Conservation (phyloP, 1,284 basidiomycete genomes). For the Leccinum subrobustum region DNA sequence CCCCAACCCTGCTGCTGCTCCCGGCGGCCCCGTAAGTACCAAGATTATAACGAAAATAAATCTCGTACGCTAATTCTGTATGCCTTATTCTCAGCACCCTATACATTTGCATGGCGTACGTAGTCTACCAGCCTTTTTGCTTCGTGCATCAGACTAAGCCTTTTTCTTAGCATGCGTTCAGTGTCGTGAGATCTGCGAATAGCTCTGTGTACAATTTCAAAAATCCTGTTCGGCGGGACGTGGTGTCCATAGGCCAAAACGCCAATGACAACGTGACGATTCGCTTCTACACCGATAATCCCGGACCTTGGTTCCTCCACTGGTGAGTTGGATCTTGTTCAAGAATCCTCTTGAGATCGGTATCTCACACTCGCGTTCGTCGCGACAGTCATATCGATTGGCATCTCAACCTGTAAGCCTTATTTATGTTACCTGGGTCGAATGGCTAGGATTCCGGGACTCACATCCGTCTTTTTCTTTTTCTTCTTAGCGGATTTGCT, state of each 20-base stretch:
- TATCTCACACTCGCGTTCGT: not conserved
- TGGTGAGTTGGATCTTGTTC: constrained; percentile 32
- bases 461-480: constrained; percentile 4
- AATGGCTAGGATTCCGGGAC: not conserved
- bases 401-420: constrained; percentile 36
- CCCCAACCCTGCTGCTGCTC: constrained; percentile 19
- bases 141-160: not conserved
- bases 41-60: not conserved
- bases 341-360: not conserved
- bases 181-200: constrained; percentile 24
- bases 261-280: constrained; percentile 40
- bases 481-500: constrained; percentile 32
- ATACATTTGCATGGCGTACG: constrained; percentile 38
- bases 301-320: constrained; percentile 50
- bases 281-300: constrained; percentile 46
- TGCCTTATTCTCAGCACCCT: constrained; percentile 25
- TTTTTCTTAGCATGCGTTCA: constrained; percentile 24
- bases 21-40: constrained; percentile 36
- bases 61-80: constrained; percentile 5
- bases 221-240: constrained; percentile 31
- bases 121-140: not conserved
- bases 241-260: constrained; percentile 19
- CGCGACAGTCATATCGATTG: constrained; percentile 38
- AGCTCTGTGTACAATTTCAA: constrained; percentile 22
- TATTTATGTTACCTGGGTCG: not conserved